Conservation (phyloP, 176 grass and related monocot genomes). For the Oryza punctata region DNA sequence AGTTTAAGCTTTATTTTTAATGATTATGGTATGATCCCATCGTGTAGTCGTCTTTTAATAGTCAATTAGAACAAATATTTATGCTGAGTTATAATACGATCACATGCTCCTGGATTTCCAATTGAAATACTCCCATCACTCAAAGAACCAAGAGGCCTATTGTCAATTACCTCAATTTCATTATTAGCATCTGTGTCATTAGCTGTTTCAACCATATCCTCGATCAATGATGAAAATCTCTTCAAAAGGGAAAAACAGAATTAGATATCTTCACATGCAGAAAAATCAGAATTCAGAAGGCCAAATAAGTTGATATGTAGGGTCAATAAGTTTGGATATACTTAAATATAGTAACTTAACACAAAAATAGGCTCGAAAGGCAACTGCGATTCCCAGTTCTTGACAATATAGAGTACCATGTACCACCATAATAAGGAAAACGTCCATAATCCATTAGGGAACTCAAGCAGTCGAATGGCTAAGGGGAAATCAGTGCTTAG, state of each 20-base stretch:
- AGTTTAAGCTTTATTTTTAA: background rate
- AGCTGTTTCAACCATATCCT: conserved; percentile 53
- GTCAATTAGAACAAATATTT: background rate
- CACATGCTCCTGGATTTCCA: background rate
- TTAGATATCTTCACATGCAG: conserved; percentile 22
- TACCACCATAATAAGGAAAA: conserved; percentile 13
- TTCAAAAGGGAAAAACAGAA: conserved; percentile 47
- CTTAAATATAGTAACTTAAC: conserved; percentile 16
- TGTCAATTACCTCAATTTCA: conserved; percentile 59
- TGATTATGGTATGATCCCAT: background rate
- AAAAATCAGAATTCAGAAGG: conserved; percentile 17
- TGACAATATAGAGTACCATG: background rate
- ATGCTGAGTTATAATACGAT: background rate
- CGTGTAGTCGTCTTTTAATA: background rate
- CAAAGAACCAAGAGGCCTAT: background rate
- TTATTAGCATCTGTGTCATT: conserved; percentile 34
- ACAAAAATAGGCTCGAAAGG: background rate
- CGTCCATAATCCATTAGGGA: background rate
- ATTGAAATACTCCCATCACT: background rate
- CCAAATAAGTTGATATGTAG: conserved; percentile 14
- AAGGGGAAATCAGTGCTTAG: background rate
- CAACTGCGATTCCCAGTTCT: background rate
- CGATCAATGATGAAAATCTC: conserved; percentile 67
- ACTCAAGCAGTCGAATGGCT: background rate
- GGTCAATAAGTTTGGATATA: background rate